Evolutionary conservation across 352 stramenopile species (phyloP), one percentile per base, ranked within the genome.

Genomic region (Globisporangium nodosum): DNA sequence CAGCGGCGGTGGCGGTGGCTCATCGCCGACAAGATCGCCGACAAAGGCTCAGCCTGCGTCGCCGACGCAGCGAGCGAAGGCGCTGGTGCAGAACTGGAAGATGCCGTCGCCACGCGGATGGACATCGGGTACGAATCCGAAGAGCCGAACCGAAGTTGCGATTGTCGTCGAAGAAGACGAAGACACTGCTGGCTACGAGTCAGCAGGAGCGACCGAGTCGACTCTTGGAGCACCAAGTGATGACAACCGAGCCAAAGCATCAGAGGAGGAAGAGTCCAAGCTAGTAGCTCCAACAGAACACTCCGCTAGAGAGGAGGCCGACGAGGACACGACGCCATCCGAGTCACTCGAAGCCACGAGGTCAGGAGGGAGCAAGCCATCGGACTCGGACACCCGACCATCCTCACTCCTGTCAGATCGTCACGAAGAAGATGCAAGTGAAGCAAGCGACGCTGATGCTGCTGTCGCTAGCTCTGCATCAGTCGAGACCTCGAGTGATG

Each of bases 11-110:
- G 4, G 12, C 9, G 37, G 13, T n/a, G 21, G 31, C 8, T 30
- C 13, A 20, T 27, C n/a, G n/a, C 11, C 31, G 13, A 16, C 18
- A 5, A 37, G 18, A 3, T 65, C 52, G 3, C 24, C 43, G 0
- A 39, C 43, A 13, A 54, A 56, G 16, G n/a, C 40, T 8, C 40
- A 47, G 40, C 40, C 15, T 3, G 40, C 45, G 35, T 69, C 65
- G 4, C 56, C 65, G 16, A 66, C 49, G 15, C 62, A 70, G 40
- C 52, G 65, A 48, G 58, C 62, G 12, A 72, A 69, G 24, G 31
- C 47, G 9, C 50, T 72, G 57, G 56, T 64, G 48, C 57, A 69
- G n/a, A 63, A 66, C n/a, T 64, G 57, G 60, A 62, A 57, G 31
- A 50, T 59, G 46, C 59, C 46, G 20, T 65, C 59, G 5, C 54